Evolutionary conservation across 2,329 filamentous ascomycete species (phyloP), one percentile per base, ranked within the genome.

Genomic region (Xylariaceae sp.): DNA sequence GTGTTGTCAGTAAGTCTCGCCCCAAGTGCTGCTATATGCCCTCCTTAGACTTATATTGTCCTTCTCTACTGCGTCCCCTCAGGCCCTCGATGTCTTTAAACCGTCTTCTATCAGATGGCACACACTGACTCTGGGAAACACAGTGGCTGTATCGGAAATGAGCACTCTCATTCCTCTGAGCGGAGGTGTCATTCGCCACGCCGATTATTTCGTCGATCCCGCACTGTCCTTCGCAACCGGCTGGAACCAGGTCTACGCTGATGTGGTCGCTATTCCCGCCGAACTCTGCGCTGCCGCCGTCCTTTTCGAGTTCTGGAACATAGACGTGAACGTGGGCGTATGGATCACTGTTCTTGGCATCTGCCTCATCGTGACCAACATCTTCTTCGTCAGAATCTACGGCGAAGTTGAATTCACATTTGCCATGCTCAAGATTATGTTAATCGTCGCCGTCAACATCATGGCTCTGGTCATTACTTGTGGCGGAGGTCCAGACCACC

Each of bases 361-460:
- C 33, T 35, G 33, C 33, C 33, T 35, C 13, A 17, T 35, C 18
- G 15, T 17, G 15, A 35, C 33, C 33, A 35, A 35, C 33, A 35
- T 35, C 33, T 35, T 35, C 33, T 35, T 35, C 33, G 33, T 35
- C 15, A 4, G 33, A 17, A 19, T 35, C 8, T 49, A 47, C 16
- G 44, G 47, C 13, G 44, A 49, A 30, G 38, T 40, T 17, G 47
- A 49, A 19, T 45, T 49, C 33, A 22, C 37, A 22, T 42, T 37
- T 4, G 41, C 45, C 17, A 31, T 39, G 17, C 39, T 49, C 41
- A 49, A 49, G 37, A 48, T 48, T 9, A 32, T 49, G 35, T 66
- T 66, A 2, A 67, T 76, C 57, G 74, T 77, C 42, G 69, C 76
- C 16, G 39, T 73, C 26, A 66, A 73, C 34, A 71, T 77, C 29